phyloP scores from a whole-genome alignment of 1,284 basidiomycete genomes.

The Ganoderma lucidum region DNA sequence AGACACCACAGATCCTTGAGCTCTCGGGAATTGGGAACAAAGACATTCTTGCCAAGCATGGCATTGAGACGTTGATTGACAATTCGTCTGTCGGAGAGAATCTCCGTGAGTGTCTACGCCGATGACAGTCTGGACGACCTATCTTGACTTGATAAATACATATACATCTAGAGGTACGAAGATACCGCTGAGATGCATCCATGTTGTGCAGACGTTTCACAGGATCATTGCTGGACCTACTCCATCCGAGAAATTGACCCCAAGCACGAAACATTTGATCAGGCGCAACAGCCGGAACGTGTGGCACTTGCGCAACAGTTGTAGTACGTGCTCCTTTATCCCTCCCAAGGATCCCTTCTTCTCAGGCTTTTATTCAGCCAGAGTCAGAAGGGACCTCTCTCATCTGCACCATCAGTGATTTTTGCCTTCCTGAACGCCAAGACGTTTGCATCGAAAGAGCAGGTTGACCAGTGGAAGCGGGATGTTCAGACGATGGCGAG shows the following conservation, averaged over 20 bases:
- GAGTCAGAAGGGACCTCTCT: neutral
- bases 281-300: neutral
- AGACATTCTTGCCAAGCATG: slow-evolving; percentile 39
- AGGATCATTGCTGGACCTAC: slow-evolving; percentile 46
- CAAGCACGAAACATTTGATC: neutral
- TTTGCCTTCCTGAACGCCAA: slow-evolving; percentile 4
- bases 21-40: slow-evolving; percentile 48
- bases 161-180: neutral
- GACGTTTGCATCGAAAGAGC: slow-evolving; percentile 11
- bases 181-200: neutral
- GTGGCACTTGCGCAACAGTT: neutral
- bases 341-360: neutral
- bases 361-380: neutral
- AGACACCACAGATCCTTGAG: slow-evolving; percentile 39
- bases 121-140: neutral
- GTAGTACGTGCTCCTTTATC: neutral
- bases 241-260: slow-evolving; percentile 37
- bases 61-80: slow-evolving; percentile 44
- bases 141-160: neutral
- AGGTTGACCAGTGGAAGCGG: slow-evolving; percentile 16
- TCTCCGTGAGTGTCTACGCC: slow-evolving; percentile 30
- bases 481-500: neutral
- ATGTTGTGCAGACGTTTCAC: slow-evolving; percentile 31
- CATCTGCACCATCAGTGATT: neutral
- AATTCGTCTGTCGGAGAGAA: slow-evolving; percentile 47